Conservation (phyloP, 108 stramenopile species). For the Nitzschia inconspicua region DNA sequence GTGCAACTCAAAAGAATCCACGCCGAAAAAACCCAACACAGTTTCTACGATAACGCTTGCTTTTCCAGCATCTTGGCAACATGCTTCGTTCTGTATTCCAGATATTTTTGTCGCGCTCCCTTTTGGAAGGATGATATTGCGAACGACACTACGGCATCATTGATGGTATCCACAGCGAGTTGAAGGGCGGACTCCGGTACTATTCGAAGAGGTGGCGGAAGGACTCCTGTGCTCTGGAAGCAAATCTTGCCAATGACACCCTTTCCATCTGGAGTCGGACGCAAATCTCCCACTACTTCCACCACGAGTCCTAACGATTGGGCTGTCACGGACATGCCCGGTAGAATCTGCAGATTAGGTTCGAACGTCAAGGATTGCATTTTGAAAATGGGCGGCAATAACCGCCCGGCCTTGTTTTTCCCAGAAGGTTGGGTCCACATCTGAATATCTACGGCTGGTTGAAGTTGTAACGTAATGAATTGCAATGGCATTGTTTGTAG, state of each 20-base stretch:
- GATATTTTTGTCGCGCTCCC: conserved; percentile 54
- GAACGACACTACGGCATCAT: conserved; percentile 61
- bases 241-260: conserved; percentile 74
- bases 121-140: conserved; percentile 61
- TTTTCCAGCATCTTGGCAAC: not conserved
- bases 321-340: conserved; percentile 47
- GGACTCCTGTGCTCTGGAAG: conserved; percentile 52
- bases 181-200: conserved; percentile 56
- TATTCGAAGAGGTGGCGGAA: conserved; percentile 64
- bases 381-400: conserved; percentile 40
- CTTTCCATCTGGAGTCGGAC: conserved; percentile 52
- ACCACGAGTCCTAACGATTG: conserved; percentile 58
- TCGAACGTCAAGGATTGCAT: conserved; percentile 73
- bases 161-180: conserved; percentile 57
- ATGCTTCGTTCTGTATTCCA: conserved; percentile 23
- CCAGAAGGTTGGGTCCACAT: conserved; percentile 54
- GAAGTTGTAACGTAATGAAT: conserved; percentile 74
- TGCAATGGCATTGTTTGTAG: conserved; percentile 74
- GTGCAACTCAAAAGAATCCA: too few relatives aligned
- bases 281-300: conserved; percentile 73
- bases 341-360: conserved; percentile 66
- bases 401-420: not conserved
- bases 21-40: too few relatives aligned
- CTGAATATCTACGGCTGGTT: conserved; percentile 67
- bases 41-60: too few relatives aligned